Evolutionary conservation across 257 asterid species (phyloP), one percentile per base, ranked within the genome.

Genomic region (Ehretia macrophylla): DNA sequence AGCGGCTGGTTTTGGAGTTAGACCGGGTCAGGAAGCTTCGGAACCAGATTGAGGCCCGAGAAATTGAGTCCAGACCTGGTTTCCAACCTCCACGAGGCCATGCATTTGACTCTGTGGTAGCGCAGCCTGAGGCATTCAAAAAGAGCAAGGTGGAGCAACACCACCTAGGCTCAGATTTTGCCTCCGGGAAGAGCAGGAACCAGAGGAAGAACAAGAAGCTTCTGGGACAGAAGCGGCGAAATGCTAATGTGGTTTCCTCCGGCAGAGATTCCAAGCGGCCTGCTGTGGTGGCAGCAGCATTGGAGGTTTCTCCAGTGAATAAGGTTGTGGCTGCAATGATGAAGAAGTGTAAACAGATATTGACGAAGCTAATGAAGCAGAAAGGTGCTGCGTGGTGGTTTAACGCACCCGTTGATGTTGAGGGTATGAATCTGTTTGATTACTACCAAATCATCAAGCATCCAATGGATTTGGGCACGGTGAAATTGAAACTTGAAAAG

Each of bases 401-500:
- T 49, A 55, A 65, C 16, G 44, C 51, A 8, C 81, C 81, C 5
- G 77, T 75, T 37, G 72, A 75, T 49, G 72, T 57, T 4, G 54
- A 27, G 19, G 52, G 51, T 23, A 2, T 75, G 16, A 44, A 38
- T 22, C 77, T 75, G 18, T 51, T 55, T 55, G 75, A 71, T 56
- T 75, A 75, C 61, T 45, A 42, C 50, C 60, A 54, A 16, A 44
- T 75, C 11, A 62, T 75, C 27, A 67, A 71, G 58, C 62, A 37
- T 32, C 81, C 81, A 20, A 75, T 75, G 81, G 81, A 75, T 67
- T 65, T 75, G 1, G 81, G 77, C 11, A 75, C 77, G 8, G 65
- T 71, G 49, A 75, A 63, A 50, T 27, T 55, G 18, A 75, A 19
- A 22, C 64, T 75, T 35, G 44, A 37, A 37, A 55, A 40, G 59